Evolutionary conservation across 805 yeast genomes (phyloP), one percentile per base, ranked within the genome.

Genomic region (Pachysolen tannophilus): DNA sequence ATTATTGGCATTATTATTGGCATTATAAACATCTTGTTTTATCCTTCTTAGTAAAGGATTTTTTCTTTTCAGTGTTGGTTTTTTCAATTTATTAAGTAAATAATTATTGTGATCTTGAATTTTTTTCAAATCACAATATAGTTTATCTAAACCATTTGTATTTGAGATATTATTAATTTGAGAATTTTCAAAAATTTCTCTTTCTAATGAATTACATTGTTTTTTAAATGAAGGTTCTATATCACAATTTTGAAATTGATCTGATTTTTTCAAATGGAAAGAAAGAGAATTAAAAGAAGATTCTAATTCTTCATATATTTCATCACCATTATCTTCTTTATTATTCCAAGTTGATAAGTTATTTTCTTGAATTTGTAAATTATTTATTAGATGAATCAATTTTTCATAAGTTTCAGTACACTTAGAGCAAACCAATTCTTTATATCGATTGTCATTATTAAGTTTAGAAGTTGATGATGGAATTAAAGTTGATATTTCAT

Each of bases 391-490:
- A 5, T 24, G 29, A 6, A 37, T 27, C 16, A 37, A 11, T 5
- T 26, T 26, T 21, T 37, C 40, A 30, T 37, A 37, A n/a, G 32
- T 20, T 17, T 37, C 37, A 15, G 33, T 37, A 26, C 40, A 37
- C 3, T 23, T 26, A 16, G 26, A 28, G 19, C 40, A 37, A 4
- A 37, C 40, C 14, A 37, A 20, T 25, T 37, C 40, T 26, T 37
- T 20, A 28, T 33, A 37, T n/a, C 34, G 26, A 23, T 23, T 5
- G 13, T 23, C 26, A 23, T 23, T 23, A 5, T 11, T 11, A 23
- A 14, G 26, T 5, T 23, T 14, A 23, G 29, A 26, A 14, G 34
- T 15, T 13, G 30, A 26, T n/a, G 34, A 26, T 19, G 18, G 25
- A 6, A 23, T 31, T 14, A 28, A 31, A 3, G 24, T 9, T 3